These are phyloP conservation scores for Lecanoromycetidae sp. DNA, from an alignment of 2,329 filamentous ascomycete genomes.

Conservation along the genomic window DNA sequence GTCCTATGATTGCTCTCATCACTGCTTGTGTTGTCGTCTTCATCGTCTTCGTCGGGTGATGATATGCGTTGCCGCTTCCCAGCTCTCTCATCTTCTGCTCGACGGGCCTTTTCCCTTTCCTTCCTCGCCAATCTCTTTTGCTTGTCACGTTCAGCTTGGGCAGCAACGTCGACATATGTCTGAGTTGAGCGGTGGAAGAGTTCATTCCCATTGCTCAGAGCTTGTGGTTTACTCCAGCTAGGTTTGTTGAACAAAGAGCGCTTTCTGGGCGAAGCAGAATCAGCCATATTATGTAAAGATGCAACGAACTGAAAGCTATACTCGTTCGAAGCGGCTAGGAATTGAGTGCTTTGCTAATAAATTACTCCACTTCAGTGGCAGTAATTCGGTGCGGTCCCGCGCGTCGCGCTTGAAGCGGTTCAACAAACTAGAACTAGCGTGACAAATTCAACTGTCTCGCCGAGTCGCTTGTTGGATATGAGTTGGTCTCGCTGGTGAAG, in stretches of 20 bases:
- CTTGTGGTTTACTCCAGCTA: slow-evolving; percentile 32
- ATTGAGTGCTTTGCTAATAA: too few species aligned
- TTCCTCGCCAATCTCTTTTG: slow-evolving; percentile 14
- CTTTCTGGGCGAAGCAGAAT: slow-evolving; percentile 22
- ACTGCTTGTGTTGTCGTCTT: slow-evolving; percentile 21
- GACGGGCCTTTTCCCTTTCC: slow-evolving; percentile 16
- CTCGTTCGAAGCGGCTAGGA: too few species aligned
- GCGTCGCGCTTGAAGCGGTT: too few species aligned
- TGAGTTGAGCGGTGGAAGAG: slow-evolving; percentile 40
- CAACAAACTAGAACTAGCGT: too few species aligned
- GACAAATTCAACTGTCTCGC: too few species aligned
- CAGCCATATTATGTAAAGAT: not conserved
- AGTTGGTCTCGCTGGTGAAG: too few species aligned
- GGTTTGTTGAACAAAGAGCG: slow-evolving; percentile 46
- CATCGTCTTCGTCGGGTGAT: slow-evolving; percentile 23
- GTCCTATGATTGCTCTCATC: not conserved
- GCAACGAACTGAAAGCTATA: too few species aligned
- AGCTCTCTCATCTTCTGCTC: slow-evolving; percentile 18
- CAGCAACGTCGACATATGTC: slow-evolving; percentile 35
- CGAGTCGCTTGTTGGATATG: too few species aligned
- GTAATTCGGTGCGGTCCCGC: too few species aligned
- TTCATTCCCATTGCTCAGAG: slow-evolving; percentile 25
- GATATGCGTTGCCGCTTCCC: slow-evolving; percentile 24
- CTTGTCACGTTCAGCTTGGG: slow-evolving; percentile 29
- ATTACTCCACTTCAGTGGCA: too few species aligned